Base-by-base conservation (phyloP, 2,329 filamentous ascomycete genomes). In the Monosporascus sp. region DNA sequence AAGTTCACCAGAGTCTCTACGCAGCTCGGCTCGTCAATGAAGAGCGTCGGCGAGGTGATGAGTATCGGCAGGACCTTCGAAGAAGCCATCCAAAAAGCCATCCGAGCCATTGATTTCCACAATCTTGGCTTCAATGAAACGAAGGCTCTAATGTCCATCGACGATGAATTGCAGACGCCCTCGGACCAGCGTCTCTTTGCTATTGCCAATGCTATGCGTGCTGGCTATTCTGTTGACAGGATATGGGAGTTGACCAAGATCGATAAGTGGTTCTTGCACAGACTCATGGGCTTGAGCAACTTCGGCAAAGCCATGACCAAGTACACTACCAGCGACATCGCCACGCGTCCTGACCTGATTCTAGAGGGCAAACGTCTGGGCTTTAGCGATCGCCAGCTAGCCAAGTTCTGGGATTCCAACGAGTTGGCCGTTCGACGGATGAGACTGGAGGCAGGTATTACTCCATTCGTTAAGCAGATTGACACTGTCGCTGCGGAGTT, bases 11-110 rank as follows among this genome's bases (percentile, higher is more conserved):
- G 94, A 60, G 94, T 97, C 22, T 97, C 93, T 4, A 97, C 92
- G 1, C 88, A 95, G 67, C 86, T 99, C 24, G 93, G 92, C 31
- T 97, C 94, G 3, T 96, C 93, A 14, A 99, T 99, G 94, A 99
- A 97, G 86, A 96, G 90, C 82, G 92, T 99, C 50, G 94, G 94
- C 67, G 94, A 99, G 71, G 94, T 99, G 60, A 97, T 99, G 94
- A 93, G 89, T 65, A 97, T 99, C 62, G 94, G 94, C 53, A 81
- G 94, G 60, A 96, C 89, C 1, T 99, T 99, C 63, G 94, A 99
- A 72, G 94, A 99, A 74, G 94, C 94, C 8, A 96, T 99, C 42
- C 94, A 99, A 66, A 99, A 97, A 73, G 94, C 94, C 20, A 99
- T 99, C 64, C 87, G 94, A 49, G 86, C 90, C 41, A 93, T 97